phyloP scores from a whole-genome alignment of 805 yeast genomes.

The Jamesozyma rosinii region DNA sequence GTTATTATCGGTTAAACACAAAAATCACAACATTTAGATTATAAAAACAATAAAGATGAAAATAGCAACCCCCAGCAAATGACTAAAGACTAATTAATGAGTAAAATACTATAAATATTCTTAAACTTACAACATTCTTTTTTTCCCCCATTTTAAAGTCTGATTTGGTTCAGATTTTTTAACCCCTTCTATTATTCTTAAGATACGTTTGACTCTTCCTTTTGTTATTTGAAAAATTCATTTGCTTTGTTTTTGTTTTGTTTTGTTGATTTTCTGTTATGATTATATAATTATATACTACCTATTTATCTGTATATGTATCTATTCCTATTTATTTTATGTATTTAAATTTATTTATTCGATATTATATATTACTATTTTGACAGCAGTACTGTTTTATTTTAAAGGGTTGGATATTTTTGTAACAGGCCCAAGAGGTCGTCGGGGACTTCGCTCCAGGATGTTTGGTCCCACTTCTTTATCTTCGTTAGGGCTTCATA shows the following conservation, averaged over 20 bases:
- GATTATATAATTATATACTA: slow-evolving; percentile 1
- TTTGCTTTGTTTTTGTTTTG: background rate
- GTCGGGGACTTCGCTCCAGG: slow-evolving; percentile 32
- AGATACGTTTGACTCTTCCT: no score
- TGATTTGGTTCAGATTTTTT: no score
- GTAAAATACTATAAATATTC: background rate
- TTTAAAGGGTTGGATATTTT: slow-evolving; percentile 12
- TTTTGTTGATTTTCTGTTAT: slow-evolving; percentile 2
- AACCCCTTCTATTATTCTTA: no score
- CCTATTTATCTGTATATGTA: slow-evolving; percentile 2
- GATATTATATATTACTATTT: background rate
- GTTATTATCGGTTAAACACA: slow-evolving; percentile 73
- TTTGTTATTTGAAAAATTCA: no score
- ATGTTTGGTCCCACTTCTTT: slow-evolving; percentile 21
- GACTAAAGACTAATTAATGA: background rate
- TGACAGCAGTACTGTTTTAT: background rate
- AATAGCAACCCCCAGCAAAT: background rate
- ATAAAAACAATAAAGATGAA: background rate
- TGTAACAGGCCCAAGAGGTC: slow-evolving; percentile 21
- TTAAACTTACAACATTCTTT: background rate
- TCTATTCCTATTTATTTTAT: background rate
- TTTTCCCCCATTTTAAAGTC: no score
- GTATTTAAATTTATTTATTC: slow-evolving; percentile 2
- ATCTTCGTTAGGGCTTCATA: slow-evolving; percentile 13
- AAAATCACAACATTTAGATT: background rate